Conservation (phyloP, 2,329 filamentous ascomycete genomes). For the Fusarium foetens region DNA sequence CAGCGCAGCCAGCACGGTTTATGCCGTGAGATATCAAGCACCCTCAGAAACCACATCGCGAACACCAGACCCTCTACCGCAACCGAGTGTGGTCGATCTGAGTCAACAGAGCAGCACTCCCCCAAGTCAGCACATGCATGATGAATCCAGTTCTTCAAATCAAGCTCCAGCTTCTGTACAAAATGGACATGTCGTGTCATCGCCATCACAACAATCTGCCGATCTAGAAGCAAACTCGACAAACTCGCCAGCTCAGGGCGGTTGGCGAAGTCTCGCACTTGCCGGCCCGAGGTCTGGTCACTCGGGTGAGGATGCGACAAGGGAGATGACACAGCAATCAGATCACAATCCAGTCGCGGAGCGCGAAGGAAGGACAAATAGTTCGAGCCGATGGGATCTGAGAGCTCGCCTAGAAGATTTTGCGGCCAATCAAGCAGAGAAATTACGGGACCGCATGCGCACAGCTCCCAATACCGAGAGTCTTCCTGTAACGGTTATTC, state of each 20-base stretch:
- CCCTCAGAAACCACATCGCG: conserved; percentile 62
- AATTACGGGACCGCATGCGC: conserved; percentile 65
- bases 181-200: conserved; percentile 35
- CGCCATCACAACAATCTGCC: conserved; percentile 16
- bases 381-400: conserved; percentile 63
- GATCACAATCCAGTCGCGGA: conserved; percentile 7
- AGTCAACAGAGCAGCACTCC: conserved; percentile 51
- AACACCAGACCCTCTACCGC: conserved; percentile 54
- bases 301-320: conserved; percentile 22
- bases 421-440: conserved; percentile 69
- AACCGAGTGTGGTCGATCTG: conserved; percentile 45
- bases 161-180: conserved; percentile 35
- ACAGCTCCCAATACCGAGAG: conserved; percentile 64
- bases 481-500: conserved; percentile 69
- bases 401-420: conserved; percentile 69
- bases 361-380: conserved; percentile 22
- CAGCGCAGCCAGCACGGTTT: conserved; percentile 72
- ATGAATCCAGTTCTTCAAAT: conserved; percentile 41
- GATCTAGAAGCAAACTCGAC: conserved; percentile 47
- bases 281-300: conserved; percentile 23
- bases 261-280: conserved; percentile 43
- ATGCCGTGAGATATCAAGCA: conserved; percentile 70
- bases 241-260: conserved; percentile 37
- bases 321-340: conserved; percentile 9
- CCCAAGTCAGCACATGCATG: conserved; percentile 39